Conservation (phyloP, 2,329 filamentous ascomycete genomes). For the Fusarium keratoplasticum region DNA sequence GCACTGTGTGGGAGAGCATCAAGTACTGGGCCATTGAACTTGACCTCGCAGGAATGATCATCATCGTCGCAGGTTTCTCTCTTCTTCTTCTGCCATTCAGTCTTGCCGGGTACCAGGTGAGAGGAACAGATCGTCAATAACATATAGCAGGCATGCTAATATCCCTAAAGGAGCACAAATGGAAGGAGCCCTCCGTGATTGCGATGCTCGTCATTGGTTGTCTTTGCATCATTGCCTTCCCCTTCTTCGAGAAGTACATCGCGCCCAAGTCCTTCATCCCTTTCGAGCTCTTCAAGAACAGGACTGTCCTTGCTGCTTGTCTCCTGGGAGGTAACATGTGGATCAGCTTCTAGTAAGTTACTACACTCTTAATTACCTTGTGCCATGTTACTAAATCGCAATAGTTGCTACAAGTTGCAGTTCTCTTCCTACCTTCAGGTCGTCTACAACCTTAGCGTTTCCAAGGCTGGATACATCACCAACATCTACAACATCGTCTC, state of each 20-base stretch:
- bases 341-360: conserved; percentile 23
- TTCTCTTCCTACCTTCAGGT: conserved; percentile 26
- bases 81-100: conserved; percentile 65
- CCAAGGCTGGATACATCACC: conserved; percentile 26
- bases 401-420: conserved; percentile 21
- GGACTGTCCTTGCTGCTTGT: conserved; percentile 58
- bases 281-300: conserved; percentile 45
- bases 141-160: not conserved
- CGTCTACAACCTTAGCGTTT: conserved; percentile 15
- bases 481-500: conserved; percentile 24
- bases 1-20: not conserved
- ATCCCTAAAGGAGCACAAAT: conserved; percentile 41
- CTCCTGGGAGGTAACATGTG: conserved; percentile 18
- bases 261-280: conserved; percentile 53
- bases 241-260: conserved; percentile 61
- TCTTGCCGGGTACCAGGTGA: conserved; percentile 45
- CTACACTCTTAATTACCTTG: not conserved
- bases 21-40: conserved; percentile 36
- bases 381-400: not conserved
- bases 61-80: conserved; percentile 62
- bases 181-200: conserved; percentile 56
- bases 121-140: not conserved
- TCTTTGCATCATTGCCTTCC: conserved; percentile 60
- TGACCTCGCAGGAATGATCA: conserved; percentile 59
- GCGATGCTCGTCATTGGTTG: conserved; percentile 62